phyloP scores from a whole-genome alignment of 257 asterid genomes.

The Solanum peruvianum region DNA sequence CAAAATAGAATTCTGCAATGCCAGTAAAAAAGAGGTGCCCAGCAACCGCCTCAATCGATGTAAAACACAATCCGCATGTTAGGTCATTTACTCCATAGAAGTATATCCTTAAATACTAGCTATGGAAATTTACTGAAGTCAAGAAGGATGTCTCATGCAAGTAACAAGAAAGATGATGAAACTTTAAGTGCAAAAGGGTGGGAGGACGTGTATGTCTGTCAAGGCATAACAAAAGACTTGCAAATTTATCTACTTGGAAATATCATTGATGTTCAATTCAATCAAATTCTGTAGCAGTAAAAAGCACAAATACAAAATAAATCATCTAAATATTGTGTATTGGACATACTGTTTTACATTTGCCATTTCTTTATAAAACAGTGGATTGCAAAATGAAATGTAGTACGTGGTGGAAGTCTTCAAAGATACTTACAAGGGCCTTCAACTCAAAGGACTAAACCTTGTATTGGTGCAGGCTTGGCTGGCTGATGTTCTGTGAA shows the following conservation, averaged over 20 bases:
- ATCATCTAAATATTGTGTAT: conserved; percentile 9
- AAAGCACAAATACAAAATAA: not conserved
- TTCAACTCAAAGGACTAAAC: conserved; percentile 47
- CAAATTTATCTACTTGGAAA: not conserved
- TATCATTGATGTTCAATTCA: not conserved
- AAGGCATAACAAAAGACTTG: not conserved
- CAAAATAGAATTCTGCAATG: not conserved
- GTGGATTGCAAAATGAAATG: conserved; percentile 1
- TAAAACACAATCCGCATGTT: not conserved
- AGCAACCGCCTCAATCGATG: not conserved
- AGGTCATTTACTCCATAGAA: not conserved
- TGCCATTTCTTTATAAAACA: conserved; percentile 4
- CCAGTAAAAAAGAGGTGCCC: not conserved
- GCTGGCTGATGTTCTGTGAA: conserved; percentile 41
- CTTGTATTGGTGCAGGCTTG: conserved; percentile 53
- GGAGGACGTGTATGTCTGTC: not conserved
- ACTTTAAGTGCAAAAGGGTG: not conserved
- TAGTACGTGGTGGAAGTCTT: not conserved
- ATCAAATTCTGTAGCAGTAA: not conserved
- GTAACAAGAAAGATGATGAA: not conserved
- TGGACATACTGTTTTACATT: conserved; percentile 8
- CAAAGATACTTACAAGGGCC: not conserved
- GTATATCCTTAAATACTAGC: not conserved
- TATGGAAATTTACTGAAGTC: not conserved
- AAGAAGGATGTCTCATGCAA: not conserved